Conservation (phyloP, 805 yeast genomes). For the Metschnikowia gelsemii region DNA sequence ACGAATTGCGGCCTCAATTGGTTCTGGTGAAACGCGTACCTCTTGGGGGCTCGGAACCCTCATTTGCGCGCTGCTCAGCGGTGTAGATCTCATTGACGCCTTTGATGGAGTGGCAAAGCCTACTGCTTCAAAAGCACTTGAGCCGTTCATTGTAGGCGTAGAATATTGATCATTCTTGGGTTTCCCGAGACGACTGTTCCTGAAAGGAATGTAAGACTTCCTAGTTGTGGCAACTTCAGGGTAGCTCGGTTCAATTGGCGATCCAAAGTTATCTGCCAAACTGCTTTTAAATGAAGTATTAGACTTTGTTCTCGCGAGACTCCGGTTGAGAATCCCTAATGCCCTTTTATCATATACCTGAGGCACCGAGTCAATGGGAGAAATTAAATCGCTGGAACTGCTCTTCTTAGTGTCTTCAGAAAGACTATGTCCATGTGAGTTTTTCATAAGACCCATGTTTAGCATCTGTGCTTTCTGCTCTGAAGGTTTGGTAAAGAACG, state of each 20-base stretch:
- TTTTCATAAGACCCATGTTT: slow-evolving; percentile 9
- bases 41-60: slow-evolving; percentile 17
- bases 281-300: slow-evolving; percentile 75
- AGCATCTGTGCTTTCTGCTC: slow-evolving; percentile 19
- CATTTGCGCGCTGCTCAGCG: slow-evolving; percentile 11
- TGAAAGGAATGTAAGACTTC: slow-evolving; percentile 43
- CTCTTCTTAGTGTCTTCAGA: slow-evolving; percentile 64
- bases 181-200: slow-evolving; percentile 29
- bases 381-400: slow-evolving; percentile 40
- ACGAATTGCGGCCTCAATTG: slow-evolving; percentile 15
- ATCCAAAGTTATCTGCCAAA: slow-evolving; percentile 61
- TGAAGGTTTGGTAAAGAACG: slow-evolving; percentile 74
- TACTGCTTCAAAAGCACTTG: slow-evolving; percentile 11
- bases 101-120: slow-evolving; percentile 11
- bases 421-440: slow-evolving; percentile 35
- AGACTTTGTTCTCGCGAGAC: slow-evolving; percentile 71
- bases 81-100: slow-evolving; percentile 10
- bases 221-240: slow-evolving; percentile 22
- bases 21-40: slow-evolving; percentile 11
- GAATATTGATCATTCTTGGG: slow-evolving; percentile 20
- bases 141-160: slow-evolving; percentile 12
- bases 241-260: slow-evolving; percentile 19
- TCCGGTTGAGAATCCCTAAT: slow-evolving; percentile 67
- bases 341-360: slow-evolving; percentile 79
- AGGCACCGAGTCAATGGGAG: slow-evolving; percentile 70